Conservation (phyloP, 148 eudicot genomes). For the Polygonum maritimum region DNA sequence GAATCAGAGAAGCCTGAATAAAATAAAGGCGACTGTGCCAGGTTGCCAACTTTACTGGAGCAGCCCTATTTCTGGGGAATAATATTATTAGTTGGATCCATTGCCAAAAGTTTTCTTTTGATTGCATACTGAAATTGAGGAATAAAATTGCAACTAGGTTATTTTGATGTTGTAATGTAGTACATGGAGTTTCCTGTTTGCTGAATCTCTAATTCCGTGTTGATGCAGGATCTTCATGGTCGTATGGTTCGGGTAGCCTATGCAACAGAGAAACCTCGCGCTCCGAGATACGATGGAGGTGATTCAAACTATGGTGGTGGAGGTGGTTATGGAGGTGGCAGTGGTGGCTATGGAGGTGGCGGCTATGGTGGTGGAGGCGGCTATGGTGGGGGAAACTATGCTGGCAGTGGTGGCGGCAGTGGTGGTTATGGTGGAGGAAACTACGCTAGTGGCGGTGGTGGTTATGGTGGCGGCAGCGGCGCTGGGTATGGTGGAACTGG, state of each 20-base stretch:
- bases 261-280: slow-evolving; percentile 71
- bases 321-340: slow-evolving; percentile 18
- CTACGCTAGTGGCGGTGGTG: slow-evolving; percentile 1
- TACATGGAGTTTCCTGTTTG: neutral
- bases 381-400: slow-evolving; percentile 15
- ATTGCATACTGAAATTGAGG: neutral
- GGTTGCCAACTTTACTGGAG: neutral
- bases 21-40: neutral
- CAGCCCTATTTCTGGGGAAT: neutral
- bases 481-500: slow-evolving; percentile 13
- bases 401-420: slow-evolving; percentile 21
- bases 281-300: slow-evolving; percentile 25
- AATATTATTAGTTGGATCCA: neutral
- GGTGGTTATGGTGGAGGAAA: slow-evolving; percentile 20
- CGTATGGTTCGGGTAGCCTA: slow-evolving; percentile 61
- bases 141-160: neutral
- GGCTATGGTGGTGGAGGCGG: slow-evolving; percentile 19
- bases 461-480: slow-evolving; percentile 9
- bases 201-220: neutral
- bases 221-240: slow-evolving; percentile 64
- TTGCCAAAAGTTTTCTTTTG: neutral
- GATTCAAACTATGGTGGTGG: slow-evolving; percentile 9
- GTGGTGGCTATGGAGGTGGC: slow-evolving; percentile 11
- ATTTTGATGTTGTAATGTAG: neutral
- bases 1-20: neutral